phyloP scores from a whole-genome alignment of 768 basidiomycete genomes.

The Rhodotorula kratochvilovae region DNA sequence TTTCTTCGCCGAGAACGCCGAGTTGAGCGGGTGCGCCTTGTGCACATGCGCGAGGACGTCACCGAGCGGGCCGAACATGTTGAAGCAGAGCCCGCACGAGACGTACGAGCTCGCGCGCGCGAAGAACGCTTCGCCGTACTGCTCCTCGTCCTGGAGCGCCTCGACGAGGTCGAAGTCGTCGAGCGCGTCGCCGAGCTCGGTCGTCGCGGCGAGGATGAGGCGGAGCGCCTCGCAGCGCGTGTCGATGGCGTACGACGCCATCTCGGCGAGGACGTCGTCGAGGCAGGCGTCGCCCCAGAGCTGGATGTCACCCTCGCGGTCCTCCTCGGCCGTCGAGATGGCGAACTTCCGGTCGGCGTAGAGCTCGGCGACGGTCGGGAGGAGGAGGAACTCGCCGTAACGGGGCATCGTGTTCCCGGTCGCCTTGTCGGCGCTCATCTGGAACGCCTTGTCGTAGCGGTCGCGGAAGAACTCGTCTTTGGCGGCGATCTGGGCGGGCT shows the following conservation, averaged over 20 bases:
- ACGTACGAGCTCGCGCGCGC: background rate
- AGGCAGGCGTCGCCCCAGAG: background rate
- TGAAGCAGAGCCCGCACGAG: background rate
- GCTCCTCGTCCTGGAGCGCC: conserved; percentile 51
- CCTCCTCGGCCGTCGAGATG: background rate
- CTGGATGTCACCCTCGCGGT: background rate
- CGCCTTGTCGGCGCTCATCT: background rate
- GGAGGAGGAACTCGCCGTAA: background rate
- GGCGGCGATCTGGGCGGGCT: too few relatives aligned
- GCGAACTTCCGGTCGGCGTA: background rate
- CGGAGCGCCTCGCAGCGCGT: conserved; percentile 35
- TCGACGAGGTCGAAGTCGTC: conserved; percentile 64
- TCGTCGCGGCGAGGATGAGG: conserved; percentile 62
- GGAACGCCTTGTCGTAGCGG: background rate
- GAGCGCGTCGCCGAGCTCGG: conserved; percentile 64
- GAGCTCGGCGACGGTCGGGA: conserved; percentile 2
- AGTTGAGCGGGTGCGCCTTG: background rate
- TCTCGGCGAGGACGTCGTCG: conserved; percentile 1
- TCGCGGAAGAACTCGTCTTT: background rate
- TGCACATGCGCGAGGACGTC: background rate
- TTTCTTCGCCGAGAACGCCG: accelerated
- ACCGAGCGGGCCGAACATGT: background rate
- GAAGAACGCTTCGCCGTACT: conserved; percentile 12
- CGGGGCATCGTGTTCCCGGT: background rate
- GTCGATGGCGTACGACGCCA: background rate